Evolutionary conservation across 2,329 filamentous ascomycete species (phyloP), one percentile per base, ranked within the genome.

Genomic region (Pseudocercospora fuligena): DNA sequence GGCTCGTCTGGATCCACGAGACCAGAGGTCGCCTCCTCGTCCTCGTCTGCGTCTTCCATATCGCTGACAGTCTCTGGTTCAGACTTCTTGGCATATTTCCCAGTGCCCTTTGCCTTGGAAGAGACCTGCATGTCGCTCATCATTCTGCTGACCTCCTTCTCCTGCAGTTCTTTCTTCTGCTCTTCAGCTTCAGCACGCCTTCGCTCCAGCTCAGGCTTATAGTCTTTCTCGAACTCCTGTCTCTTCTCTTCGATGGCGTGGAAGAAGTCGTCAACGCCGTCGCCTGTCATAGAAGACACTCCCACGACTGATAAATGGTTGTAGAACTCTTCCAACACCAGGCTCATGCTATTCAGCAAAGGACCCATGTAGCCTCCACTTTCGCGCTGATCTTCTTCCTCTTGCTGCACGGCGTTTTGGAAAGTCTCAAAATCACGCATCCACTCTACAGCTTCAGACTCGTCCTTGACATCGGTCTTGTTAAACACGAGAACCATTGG

Each of bases 401-500:
- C 95, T 27, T 87, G 83, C 58, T 88, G 87, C 54, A 99, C 84
- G 0, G 96, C 94, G 16, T 88, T 88, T 78, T 98, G 95, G 82
- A 99, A 99, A 0, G 92, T 89, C 72, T 99, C 95, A 75, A 97
- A 99, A 79, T 99, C 94, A 5, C 94, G 97, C 95, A 99, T 99
- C 95, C 96, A 99, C 77, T 98, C 93, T 81, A 94, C 95, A 1
- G 94, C 95, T 27, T 88, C 87, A 0, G 93, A 92, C 77, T 97
- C 92, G 75, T 96, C 91, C 78, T 97, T 93, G 49, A 97, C 93
- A 75, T 99, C 95, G 0, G 94, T 97, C 83, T 99, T 99, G 85
- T 99, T 99, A 85, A 99, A 98, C 11, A 99, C 95, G 7, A 99
- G 83, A 62, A 99, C 96, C 95, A 99, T 99, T 25, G 95, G 95